A percentile compares a stretch with the other conserved stretches of the same genome.
Evolutionary conservation across 805 yeast species (phyloP).

Genomic region (Metschnikowia koreensis): DNA sequence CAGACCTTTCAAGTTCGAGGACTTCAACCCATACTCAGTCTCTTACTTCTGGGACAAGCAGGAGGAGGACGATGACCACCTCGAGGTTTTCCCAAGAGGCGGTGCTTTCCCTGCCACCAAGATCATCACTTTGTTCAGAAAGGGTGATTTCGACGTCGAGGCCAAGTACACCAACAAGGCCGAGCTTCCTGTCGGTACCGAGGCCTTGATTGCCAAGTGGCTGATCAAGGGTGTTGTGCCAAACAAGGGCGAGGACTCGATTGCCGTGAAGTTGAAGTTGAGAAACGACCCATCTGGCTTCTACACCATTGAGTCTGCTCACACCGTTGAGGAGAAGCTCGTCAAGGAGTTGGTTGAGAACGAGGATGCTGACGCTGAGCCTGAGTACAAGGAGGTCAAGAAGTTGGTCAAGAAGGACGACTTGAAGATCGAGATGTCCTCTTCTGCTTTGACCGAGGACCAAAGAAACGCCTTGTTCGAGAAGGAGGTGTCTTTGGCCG

Average conservation of each 20-base stretch:
- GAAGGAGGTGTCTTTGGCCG: conserved; percentile 77
- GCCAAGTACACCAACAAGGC: conserved; percentile 80
- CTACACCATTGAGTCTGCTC: conserved; percentile 90
- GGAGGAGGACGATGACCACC: conserved; percentile 84
- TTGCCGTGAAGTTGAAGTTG: conserved; percentile 88
- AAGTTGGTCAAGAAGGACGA: conserved; percentile 90
- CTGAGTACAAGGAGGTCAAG: conserved; percentile 85
- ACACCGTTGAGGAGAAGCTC: conserved; percentile 87
- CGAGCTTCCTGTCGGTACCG: conserved; percentile 69
- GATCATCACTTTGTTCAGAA: conserved; percentile 90
- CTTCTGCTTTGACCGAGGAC: conserved; percentile 59
- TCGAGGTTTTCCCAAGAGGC: conserved; percentile 96
- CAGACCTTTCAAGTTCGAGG: conserved; percentile 98
- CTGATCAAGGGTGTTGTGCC: conserved; percentile 79
- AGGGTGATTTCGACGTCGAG: conserved; percentile 79
- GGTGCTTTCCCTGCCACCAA: conserved; percentile 93
- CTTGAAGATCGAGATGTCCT: conserved; percentile 57
- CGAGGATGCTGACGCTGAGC: conserved; percentile 68
- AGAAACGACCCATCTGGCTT: conserved; percentile 97
- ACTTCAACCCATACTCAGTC: conserved; percentile 85
- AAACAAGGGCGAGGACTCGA: conserved; percentile 68
- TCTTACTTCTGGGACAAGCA: conserved; percentile 94
- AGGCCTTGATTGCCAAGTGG: conserved; percentile 77
- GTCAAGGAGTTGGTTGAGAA: conserved; percentile 84
- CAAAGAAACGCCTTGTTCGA: conserved; percentile 65